Evolutionary conservation across 106 monocot genomes (phyloP), one percentile per base, ranked within the genome.

Genomic region (Dendrobium officinale): DNA sequence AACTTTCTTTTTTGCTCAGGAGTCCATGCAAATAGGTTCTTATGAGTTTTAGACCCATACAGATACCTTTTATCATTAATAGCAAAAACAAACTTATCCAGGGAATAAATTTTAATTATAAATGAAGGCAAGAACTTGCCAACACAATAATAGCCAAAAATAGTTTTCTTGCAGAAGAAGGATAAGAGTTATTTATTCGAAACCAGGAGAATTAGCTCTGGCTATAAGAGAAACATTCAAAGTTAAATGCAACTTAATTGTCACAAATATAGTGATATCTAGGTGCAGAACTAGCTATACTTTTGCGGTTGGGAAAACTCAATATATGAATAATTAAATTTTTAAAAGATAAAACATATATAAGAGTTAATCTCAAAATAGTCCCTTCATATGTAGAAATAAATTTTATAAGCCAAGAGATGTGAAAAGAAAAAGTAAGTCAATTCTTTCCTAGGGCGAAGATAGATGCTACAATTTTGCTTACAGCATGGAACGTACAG

Each of bases 401-500:
- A 37, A 37, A 37, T 37, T 37, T 37, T 70, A 70, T 37, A 70
- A 11, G 37, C 27, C 37, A 70, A 70, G 27, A 37, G 37, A 37
- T 70, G 70, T 16, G n/a, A 70, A 33, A 70, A 61, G 5, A 27
- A 70, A 74, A 74, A 20, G 16, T 18, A 42, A 2, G 43, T 15
- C 31, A 74, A 33, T 70, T 37, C 9, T 70, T 37, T 37, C 19
- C 13, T 43, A 74, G 42, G 16, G 7, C 40, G 67, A 43, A 74
- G 15, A 74, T 27, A 9, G 31, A 74, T 18, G 44, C 2, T 70
- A 9, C 15, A 74, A 74, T 19, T 18, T 74, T 74, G 74, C 20
- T 54, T 77, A 26, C 1, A 75, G 59, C 48, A 77, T 54, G 61
- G 20, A 85, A 82, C 86, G 58, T 89, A 97, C 97, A 78, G 82